A percentile compares a stretch with the other conserved stretches of the same genome.
phyloP scores from a whole-genome alignment of 1,284 basidiomycete genomes.

The Ceratobasidium sp. region DNA sequence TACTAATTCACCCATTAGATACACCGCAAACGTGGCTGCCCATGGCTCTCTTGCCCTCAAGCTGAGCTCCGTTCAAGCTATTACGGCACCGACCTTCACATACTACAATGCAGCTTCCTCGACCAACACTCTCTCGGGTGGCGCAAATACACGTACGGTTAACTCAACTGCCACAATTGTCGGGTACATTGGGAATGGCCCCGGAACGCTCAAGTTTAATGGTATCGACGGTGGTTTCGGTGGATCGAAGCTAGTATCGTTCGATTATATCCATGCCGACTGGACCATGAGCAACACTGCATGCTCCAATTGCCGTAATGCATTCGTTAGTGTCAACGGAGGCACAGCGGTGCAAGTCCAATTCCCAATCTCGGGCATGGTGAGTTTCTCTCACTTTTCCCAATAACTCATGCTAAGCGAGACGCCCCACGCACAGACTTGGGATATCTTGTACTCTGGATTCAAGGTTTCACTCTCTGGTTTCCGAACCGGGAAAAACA shows the following conservation, averaged over 20 bases:
- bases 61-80: slow-evolving; percentile 48
- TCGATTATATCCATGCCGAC: slow-evolving; percentile 60
- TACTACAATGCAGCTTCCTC: slow-evolving; percentile 53
- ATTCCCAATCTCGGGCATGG: slow-evolving; percentile 59
- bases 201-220: slow-evolving; percentile 54
- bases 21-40: slow-evolving; percentile 51
- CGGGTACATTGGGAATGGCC: slow-evolving; percentile 54
- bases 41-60: slow-evolving; percentile 55
- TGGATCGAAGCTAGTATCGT: slow-evolving; percentile 54
- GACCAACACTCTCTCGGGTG: slow-evolving; percentile 52
- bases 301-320: slow-evolving; percentile 59
- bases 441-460: slow-evolving; percentile 55
- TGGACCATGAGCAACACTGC: slow-evolving; percentile 53
- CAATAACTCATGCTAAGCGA: background rate
- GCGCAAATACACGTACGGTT: slow-evolving; percentile 52
- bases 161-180: slow-evolving; percentile 53
- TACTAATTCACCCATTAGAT: slow-evolving; percentile 45
- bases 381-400: slow-evolving; percentile 43
- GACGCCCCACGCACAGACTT: slow-evolving; percentile 47
- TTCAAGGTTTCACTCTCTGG: slow-evolving; percentile 54
- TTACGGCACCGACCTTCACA: slow-evolving; percentile 50
- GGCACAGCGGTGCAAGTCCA: slow-evolving; percentile 54
- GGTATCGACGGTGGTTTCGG: slow-evolving; percentile 55
- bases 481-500: slow-evolving; percentile 54
- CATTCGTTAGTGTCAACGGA: slow-evolving; percentile 57